A percentile compares a stretch with the other conserved stretches of the same genome.
Conservation (phyloP, 345 rosid genomes). For the Eucalyptus lansdowneana region DNA sequence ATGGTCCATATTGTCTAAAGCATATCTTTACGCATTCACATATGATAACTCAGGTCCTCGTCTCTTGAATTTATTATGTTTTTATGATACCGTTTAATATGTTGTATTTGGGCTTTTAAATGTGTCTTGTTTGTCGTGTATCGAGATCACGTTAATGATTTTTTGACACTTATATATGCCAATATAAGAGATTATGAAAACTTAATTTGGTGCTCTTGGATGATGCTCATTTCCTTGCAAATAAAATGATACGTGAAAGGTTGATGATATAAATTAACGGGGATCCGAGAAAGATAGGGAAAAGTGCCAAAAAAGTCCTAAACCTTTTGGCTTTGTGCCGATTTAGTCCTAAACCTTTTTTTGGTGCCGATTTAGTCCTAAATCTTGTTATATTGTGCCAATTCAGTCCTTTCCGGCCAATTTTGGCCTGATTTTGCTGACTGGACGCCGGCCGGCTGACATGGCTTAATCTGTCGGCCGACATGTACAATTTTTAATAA, state of each 20-base stretch:
- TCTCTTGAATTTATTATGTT: not conserved
- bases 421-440: too few relatives aligned
- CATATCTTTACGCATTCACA: not conserved
- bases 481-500: too few relatives aligned
- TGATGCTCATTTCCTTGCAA: not conserved
- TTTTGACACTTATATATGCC: not conserved
- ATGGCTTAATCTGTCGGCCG: too few relatives aligned
- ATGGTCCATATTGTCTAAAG: not conserved
- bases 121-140: not conserved
- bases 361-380: too few relatives aligned
- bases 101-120: not conserved
- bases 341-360: too few relatives aligned
- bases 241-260: not conserved
- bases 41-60: rapidly evolving
- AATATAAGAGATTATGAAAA: not conserved
- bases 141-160: not conserved
- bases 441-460: too few relatives aligned
- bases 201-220: not conserved
- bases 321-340: too few relatives aligned
- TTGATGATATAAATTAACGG: not conserved
- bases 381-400: too few relatives aligned
- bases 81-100: rapidly evolving
- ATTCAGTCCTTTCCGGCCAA: too few relatives aligned
- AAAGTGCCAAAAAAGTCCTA: too few relatives aligned
- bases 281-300: too few relatives aligned